Conservation (phyloP, 225 moss, liverwort and hornwort genomes). For the Marchantia paleacea region DNA sequence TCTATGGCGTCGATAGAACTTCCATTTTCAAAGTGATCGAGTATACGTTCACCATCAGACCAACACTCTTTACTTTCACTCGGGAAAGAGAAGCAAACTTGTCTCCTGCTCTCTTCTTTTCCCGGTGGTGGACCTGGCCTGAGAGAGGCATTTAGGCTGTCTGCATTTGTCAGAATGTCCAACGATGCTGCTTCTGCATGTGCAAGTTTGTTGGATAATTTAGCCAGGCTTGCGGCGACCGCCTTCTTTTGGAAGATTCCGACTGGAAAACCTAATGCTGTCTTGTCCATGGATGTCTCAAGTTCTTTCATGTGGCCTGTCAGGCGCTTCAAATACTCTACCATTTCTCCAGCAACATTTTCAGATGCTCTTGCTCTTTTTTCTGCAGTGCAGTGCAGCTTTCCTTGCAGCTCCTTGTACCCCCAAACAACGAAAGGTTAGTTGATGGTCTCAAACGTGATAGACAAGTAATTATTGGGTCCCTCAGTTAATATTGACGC, state of each 20-base stretch:
- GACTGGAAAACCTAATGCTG: constrained; percentile 31
- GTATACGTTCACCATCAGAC: constrained; percentile 15
- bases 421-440: not conserved
- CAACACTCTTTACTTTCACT: not conserved
- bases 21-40: not conserved
- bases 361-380: constrained; percentile 60
- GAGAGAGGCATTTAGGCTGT: constrained; percentile 2
- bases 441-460: not conserved
- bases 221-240: constrained; percentile 28
- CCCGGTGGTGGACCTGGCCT: constrained; percentile 2
- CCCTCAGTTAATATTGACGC: not conserved
- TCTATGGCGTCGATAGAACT: constrained; percentile 24
- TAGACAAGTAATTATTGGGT: not conserved
- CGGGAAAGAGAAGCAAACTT: constrained; percentile 30
- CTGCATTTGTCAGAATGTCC: constrained; percentile 24
- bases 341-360: constrained; percentile 63
- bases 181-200: constrained; percentile 38
- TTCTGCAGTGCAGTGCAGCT: constrained; percentile 57
- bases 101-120: constrained; percentile 27
- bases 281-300: constrained; percentile 55
- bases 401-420: constrained; percentile 62
- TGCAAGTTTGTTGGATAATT: constrained; percentile 42
- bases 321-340: constrained; percentile 62
- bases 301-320: constrained; percentile 67
- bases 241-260: constrained; percentile 30